Percentiles rank a stretch among this genome's conserved stretches.
Evolutionary conservation across 306 rosid genomes (phyloP).

Genomic region (Prunus dulcis): DNA sequence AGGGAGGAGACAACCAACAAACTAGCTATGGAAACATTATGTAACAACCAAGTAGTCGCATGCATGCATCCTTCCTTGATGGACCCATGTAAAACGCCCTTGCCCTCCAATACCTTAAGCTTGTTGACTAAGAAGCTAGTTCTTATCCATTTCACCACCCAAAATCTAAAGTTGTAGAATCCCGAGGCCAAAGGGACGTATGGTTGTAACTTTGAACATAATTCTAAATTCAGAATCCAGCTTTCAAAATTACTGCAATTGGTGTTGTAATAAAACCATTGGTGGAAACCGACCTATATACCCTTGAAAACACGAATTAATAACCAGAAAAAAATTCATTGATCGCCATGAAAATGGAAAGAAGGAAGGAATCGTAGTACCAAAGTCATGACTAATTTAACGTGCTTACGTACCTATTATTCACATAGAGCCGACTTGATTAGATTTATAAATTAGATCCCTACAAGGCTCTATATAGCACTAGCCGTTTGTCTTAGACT

Average conservation of each 20-base stretch:
- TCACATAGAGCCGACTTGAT: not conserved
- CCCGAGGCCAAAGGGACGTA: not conserved
- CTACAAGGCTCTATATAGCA: not conserved
- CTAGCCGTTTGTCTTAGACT: not conserved
- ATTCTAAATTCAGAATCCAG: not conserved
- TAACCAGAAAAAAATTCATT: not conserved
- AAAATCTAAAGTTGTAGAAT: not conserved
- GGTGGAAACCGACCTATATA: slow-evolving; percentile 3
- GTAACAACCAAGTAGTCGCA: too few species aligned
- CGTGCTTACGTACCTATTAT: not conserved
- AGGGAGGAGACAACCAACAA: too few species aligned
- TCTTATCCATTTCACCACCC: not conserved
- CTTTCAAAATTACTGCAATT: not conserved
- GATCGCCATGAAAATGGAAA: too few species aligned
- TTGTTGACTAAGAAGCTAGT: not conserved
- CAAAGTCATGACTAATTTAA: slow-evolving; percentile 1
- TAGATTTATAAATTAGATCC: not conserved
- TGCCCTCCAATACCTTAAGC: too few species aligned
- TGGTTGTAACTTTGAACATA: not conserved
- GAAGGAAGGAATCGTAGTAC: not conserved
- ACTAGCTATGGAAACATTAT: too few species aligned
- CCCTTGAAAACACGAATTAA: not conserved
- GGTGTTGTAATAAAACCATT: not conserved
- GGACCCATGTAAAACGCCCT: too few species aligned
- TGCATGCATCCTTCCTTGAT: too few species aligned